Percentiles rank a stretch among this genome's conserved stretches.
Conservation (phyloP, 192 early-diverging fungal species). For the Backusella luteola region DNA sequence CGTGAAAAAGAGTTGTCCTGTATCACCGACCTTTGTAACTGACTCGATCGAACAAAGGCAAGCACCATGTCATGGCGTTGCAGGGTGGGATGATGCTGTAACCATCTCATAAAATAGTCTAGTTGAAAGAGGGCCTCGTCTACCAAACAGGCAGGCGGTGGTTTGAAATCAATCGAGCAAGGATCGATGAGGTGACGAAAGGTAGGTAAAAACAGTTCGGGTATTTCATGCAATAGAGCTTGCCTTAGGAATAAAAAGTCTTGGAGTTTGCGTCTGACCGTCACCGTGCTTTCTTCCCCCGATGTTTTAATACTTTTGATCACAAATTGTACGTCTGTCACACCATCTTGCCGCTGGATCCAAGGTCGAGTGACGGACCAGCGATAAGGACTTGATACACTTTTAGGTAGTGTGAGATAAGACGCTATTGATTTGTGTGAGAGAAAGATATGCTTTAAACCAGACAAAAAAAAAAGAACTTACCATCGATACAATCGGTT, state of each 20-base stretch:
- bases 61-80: conserved; percentile 43
- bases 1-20: conserved; percentile 34
- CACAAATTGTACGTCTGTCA: conserved; percentile 34
- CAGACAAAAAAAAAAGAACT: neutral
- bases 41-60: conserved; percentile 43
- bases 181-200: conserved; percentile 40
- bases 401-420: neutral
- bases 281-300: conserved; percentile 28
- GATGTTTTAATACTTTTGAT: conserved; percentile 40
- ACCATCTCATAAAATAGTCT: conserved; percentile 41
- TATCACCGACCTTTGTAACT: conserved; percentile 37
- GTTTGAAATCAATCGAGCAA: conserved; percentile 33
- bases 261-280: conserved; percentile 42
- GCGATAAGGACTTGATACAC: neutral
- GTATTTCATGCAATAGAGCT: conserved; percentile 38
- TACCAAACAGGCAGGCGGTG: conserved; percentile 37
- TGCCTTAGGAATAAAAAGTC: conserved; percentile 45
- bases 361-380: conserved; percentile 34
- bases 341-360: conserved; percentile 31
- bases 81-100: conserved; percentile 41
- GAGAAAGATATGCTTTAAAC: neutral
- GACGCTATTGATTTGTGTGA: neutral
- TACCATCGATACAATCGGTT: conserved; percentile 7
- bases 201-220: conserved; percentile 45
- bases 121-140: conserved; percentile 29